Conservation (phyloP, 2,329 filamentous ascomycete genomes). For the Botrytis galanthina region DNA sequence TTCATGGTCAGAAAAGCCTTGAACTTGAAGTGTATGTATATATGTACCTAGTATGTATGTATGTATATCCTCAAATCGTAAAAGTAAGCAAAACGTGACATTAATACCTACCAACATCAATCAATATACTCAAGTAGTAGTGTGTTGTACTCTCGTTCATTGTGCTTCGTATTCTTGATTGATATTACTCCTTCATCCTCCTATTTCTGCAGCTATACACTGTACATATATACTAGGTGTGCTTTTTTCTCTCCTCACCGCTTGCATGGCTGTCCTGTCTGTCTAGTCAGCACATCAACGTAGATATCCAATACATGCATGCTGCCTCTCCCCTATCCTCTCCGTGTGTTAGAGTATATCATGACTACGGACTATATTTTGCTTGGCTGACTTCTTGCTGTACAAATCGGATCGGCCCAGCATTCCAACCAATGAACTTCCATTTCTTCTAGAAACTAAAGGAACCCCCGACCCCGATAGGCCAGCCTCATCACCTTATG, state of each 20-base stretch:
- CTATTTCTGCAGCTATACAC: background rate
- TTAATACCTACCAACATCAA: background rate
- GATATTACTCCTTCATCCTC: background rate
- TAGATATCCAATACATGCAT: background rate
- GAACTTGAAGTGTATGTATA: background rate
- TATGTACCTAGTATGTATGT: background rate
- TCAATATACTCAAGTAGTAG: background rate
- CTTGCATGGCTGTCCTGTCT: background rate
- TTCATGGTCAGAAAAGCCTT: background rate
- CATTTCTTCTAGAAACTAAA: background rate
- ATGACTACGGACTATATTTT: background rate
- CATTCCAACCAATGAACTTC: background rate
- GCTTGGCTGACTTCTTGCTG: constrained; percentile 4
- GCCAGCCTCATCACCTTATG: constrained; percentile 17
- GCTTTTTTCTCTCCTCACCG: background rate
- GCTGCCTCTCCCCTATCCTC: background rate
- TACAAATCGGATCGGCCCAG: constrained; percentile 9
- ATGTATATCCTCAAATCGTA: background rate
- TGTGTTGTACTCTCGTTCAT: background rate
- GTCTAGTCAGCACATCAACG: background rate
- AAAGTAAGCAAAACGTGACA: background rate
- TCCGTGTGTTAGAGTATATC: background rate
- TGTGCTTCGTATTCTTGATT: background rate
- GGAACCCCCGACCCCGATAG: background rate
- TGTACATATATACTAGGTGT: background rate